Evolutionary conservation across 2,329 filamentous ascomycete genomes (phyloP).

Genomic region (Fusarium solani-melongenae): DNA sequence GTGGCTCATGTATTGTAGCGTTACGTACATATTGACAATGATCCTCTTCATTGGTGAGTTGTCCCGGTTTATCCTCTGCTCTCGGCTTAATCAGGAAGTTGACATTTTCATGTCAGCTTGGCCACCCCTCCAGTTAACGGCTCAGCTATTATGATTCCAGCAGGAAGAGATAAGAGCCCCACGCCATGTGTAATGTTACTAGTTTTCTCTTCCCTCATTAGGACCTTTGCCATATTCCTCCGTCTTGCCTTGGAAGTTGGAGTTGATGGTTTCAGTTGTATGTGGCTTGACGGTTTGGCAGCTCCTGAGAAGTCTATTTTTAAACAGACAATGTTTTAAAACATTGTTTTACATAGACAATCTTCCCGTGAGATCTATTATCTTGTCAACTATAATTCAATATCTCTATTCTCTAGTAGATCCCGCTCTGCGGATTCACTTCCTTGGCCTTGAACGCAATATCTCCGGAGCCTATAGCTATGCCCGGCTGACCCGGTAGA

Average conservation of each 20-base stretch:
- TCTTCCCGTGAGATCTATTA: neutral
- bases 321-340: neutral
- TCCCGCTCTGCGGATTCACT: neutral
- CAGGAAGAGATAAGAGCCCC: neutral
- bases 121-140: slow-evolving; percentile 11
- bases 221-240: neutral
- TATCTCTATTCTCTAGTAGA: neutral
- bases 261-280: neutral
- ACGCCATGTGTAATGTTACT: neutral
- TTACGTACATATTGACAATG: neutral
- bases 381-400: neutral
- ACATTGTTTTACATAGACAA: neutral
- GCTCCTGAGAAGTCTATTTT: neutral
- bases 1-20: neutral
- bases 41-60: neutral
- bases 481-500: neutral
- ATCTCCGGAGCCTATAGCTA: neutral
- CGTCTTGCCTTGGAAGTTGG: neutral
- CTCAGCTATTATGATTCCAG: neutral
- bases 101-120: neutral
- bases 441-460: neutral
- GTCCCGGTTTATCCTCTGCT: slow-evolving; percentile 6
- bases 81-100: neutral
- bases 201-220: neutral
- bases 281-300: neutral